Base-by-base conservation (phyloP, 768 basidiomycete species). In the Epithele typhae region DNA sequence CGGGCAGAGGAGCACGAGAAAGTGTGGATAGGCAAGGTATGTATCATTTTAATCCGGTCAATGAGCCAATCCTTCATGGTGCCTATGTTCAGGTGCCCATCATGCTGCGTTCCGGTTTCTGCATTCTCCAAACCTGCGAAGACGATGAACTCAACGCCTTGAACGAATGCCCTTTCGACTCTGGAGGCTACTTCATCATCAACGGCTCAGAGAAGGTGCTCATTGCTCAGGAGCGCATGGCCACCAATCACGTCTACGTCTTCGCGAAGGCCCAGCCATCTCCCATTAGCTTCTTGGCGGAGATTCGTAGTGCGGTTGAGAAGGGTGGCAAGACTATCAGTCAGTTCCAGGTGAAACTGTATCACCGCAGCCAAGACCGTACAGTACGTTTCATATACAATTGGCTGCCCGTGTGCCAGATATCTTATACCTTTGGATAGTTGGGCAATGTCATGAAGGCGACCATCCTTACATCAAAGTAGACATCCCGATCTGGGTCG, bases 131-230 rank as follows among this genome's bases (percentile, higher is more conserved):
- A 57, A 82, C 73, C 17, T 68, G 97, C 25, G 76, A 77, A 55
- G 90, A 94, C 40, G 77, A 80, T 52, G 87, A 91, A 53, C 71
- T 94, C 39, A 91, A 84, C 64, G 89, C 93, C 59, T 70, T 98
- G 56, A 97, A 96, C 61, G 96, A 99, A 69, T 99, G 96, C 63
- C 95, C 95, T 5, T 95, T 94, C 61, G 96, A 99, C 67, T 92
- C 93, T 32, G 96, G 96, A 65, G 96, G 96, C 40, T 99, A 99
- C 65, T 99, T 99, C 66, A 92, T 99, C 62, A 97, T 99, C 71
- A 98, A 97, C 57, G 96, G 96, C 11, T 98, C 96, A 2, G 96
- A 99, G 65, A 99, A 99, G 67, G 96, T 99, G n/a, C 75, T 99
- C 51, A 99, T 99, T 65, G 96, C 96, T 1, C 96, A 99, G 66